Evolutionary conservation across 768 basidiomycete species (phyloP).

Genomic region (Harrya chromipes): DNA sequence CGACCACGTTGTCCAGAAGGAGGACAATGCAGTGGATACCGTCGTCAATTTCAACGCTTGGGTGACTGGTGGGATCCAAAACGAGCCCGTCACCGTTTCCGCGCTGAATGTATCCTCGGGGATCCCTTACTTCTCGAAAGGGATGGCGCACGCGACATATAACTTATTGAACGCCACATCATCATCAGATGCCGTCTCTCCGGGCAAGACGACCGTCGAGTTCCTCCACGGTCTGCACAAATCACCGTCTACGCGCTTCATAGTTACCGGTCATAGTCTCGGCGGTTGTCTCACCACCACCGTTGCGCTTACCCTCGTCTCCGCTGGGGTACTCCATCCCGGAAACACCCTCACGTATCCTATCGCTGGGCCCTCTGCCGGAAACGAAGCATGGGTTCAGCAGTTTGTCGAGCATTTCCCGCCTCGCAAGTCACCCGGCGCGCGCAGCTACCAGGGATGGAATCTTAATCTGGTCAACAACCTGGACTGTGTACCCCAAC

Average conservation of each 20-base stretch:
- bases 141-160: not conserved
- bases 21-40: slow-evolving; percentile 6
- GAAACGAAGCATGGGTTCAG: not conserved
- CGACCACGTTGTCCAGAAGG: not conserved
- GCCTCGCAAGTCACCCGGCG: not conserved
- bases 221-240: not conserved
- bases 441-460: slow-evolving; percentile 9
- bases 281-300: slow-evolving; percentile 9
- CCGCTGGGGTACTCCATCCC: not conserved
- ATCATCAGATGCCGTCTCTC: not conserved
- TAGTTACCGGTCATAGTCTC: slow-evolving; percentile 12
- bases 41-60: slow-evolving; percentile 12
- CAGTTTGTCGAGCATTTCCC: slow-evolving; percentile 7
- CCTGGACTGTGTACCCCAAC: slow-evolving; percentile 13
- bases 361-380: slow-evolving; percentile 5
- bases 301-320: slow-evolving; percentile 8
- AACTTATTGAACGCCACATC: not conserved
- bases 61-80: slow-evolving; percentile 2
- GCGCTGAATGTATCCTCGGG: not conserved
- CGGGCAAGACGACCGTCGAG: slow-evolving; percentile 2
- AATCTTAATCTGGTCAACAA: slow-evolving; percentile 19
- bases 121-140: not conserved
- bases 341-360: not conserved
- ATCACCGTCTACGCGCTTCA: not conserved
- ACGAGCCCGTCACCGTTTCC: not conserved